These are phyloP conservation scores for Dactylellina parvicollis DNA, from an alignment of 2,329 filamentous ascomycete genomes.

Conservation along the genomic window DNA sequence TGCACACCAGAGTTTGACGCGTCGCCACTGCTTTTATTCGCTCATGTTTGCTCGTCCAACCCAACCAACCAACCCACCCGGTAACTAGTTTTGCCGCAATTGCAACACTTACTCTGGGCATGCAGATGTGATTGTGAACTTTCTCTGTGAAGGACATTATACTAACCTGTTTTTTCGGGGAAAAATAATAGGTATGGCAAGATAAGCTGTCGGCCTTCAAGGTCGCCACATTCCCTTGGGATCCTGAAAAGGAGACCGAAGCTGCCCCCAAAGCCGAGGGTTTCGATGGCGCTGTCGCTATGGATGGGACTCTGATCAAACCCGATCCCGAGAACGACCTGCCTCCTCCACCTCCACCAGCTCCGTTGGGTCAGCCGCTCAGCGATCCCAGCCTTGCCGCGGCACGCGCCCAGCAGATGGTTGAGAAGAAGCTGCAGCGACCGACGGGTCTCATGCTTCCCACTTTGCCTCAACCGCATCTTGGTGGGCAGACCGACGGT, in stretches of 20 bases:
- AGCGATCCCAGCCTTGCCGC: constrained; percentile 56
- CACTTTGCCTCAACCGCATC: constrained; percentile 58
- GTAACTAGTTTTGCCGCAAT: background rate
- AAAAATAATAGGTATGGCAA: constrained; percentile 81
- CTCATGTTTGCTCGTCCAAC: constrained; percentile 14
- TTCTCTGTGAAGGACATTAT: constrained; percentile 2
- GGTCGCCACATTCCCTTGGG: constrained; percentile 93
- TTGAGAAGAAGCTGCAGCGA: constrained; percentile 56
- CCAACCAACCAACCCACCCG: constrained; percentile 1
- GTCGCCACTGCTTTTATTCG: constrained; percentile 23
- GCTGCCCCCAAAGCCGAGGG: constrained; percentile 59
- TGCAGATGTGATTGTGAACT: background rate
- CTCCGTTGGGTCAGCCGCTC: constrained; percentile 58
- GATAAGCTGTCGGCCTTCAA: constrained; percentile 84
- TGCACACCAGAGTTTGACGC: constrained; percentile 12
- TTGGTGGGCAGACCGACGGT: constrained; percentile 58
- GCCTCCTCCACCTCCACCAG: constrained; percentile 60
- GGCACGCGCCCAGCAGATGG: constrained; percentile 57
- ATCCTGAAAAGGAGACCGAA: constrained; percentile 70
- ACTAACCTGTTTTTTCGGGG: constrained; percentile 34
- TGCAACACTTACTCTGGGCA: background rate
- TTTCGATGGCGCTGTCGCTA: constrained; percentile 50
- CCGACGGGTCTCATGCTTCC: constrained; percentile 54
- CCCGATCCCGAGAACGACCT: constrained; percentile 63
- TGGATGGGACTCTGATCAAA: constrained; percentile 60